phyloP scores from a whole-genome alignment of 352 stramenopile species.

The Pythium rhizo-oryzae region DNA sequence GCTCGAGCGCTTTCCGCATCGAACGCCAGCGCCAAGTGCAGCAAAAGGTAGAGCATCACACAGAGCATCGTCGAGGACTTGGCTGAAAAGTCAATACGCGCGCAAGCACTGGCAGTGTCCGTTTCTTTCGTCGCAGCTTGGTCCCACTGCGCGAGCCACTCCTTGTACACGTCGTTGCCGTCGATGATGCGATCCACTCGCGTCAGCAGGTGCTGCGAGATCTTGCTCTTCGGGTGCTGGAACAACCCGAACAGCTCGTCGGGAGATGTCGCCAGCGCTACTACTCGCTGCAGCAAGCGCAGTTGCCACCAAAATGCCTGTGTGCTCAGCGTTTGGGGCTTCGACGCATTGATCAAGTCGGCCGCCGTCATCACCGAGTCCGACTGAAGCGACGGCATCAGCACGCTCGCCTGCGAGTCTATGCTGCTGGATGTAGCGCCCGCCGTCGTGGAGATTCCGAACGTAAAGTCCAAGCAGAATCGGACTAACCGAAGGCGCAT shows the following conservation, averaged over 20 bases:
- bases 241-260: constrained; percentile 38
- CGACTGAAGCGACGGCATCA: constrained; percentile 14
- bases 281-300: constrained; percentile 39
- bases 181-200: constrained; percentile 29
- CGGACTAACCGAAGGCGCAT: constrained; percentile 47
- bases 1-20: neutral
- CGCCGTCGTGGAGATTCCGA: constrained; percentile 35
- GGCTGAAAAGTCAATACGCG: constrained; percentile 40
- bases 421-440: constrained; percentile 4
- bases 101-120: neutral
- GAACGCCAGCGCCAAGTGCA: constrained; percentile 30
- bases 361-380: constrained; percentile 23
- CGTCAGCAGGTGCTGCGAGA: constrained; percentile 27
- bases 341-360: constrained; percentile 27
- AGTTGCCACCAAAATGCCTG: constrained; percentile 47
- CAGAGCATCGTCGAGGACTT: constrained; percentile 40
- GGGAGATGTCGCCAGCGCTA: constrained; percentile 24
- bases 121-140: constrained; percentile 2
- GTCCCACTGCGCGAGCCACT: constrained; percentile 19
- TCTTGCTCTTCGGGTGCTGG: constrained; percentile 54
- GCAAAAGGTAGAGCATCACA: constrained; percentile 47
- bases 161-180: neutral
- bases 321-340: neutral
- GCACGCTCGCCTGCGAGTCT: constrained; percentile 24
- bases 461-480: constrained; percentile 57